Evolutionary conservation across 208 protist species (phyloP), one percentile per base, ranked within the genome.

Genomic region (Crithidia bombi): DNA sequence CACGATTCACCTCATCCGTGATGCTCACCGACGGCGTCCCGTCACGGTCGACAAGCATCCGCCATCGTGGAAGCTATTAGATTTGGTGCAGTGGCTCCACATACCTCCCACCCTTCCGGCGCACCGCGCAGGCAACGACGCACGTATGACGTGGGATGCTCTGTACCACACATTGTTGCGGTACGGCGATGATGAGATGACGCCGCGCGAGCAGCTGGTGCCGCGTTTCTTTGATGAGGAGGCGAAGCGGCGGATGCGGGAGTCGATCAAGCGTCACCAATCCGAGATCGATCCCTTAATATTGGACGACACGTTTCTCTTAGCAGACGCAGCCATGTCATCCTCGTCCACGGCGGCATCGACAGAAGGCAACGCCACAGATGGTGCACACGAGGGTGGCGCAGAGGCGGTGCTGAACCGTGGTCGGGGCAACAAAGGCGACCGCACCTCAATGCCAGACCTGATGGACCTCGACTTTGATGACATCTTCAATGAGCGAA

Each of bases 1-100:
- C 69, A 95, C 90, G 2, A 89, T 95, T 44, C 85, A 94, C 61
- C 63, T 95, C 14, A 95, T 97, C 61, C 87, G 90, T 15, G 92
- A 97, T 43, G 87, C 87, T 11, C 92, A 97, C 46, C 86, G 90
- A 1, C 86, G 88, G 12, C 90, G 92, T 0, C 90, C 92, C 32
- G 92, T 97, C 19, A 97, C 92, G n/a, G 66, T 85, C 25, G 90
- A 97, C 75, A 92, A 87, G 59, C 89, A 95, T 59, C 92, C 92
- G 0, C 88, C 92, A 4, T 92, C 89, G 47, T 97, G 92, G 90
- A 87, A 84, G 64, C 71, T 95, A 12, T 46, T 15, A 15, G 92
- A 95, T 39, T 58, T 97, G 25, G 86, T 93, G 35, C 83, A 90
- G 77, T 97, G 92, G 92, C 70, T 97, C n/a, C 85, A 85, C 59